Percentiles rank a stretch among this genome's conserved stretches.
These are phyloP conservation scores for Hansenula lynferdii DNA, from an alignment of 1,139 yeast genomes.

Conservation along the genomic window DNA sequence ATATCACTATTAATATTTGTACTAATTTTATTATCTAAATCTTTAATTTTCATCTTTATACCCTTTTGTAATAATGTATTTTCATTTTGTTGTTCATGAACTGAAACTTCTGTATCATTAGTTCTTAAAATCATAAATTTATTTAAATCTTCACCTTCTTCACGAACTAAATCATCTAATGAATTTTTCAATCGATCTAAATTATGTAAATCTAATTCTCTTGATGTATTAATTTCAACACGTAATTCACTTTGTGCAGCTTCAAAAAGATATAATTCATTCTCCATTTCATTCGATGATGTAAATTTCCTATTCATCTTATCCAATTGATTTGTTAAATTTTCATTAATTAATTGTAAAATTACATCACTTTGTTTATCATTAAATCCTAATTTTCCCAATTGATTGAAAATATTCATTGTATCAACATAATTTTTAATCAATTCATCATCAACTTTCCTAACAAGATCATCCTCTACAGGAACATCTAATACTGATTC, in stretches of 20 bases:
- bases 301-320: constrained; percentile 56
- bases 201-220: constrained; percentile 70
- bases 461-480: neutral
- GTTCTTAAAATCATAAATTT: constrained; percentile 57
- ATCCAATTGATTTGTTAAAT: constrained; percentile 49
- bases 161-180: constrained; percentile 66
- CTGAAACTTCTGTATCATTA: constrained; percentile 78
- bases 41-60: constrained; percentile 71
- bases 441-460: constrained; percentile 1
- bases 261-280: constrained; percentile 82
- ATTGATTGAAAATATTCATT: constrained; percentile 22
- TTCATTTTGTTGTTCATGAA: constrained; percentile 83
- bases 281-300: constrained; percentile 70
- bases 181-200: constrained; percentile 62
- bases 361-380: constrained; percentile 49
- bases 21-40: constrained; percentile 78
- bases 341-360: constrained; percentile 43
- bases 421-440: constrained; percentile 27
- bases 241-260: constrained; percentile 88
- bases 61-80: constrained; percentile 73
- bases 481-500: neutral
- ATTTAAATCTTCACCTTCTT: constrained; percentile 72
- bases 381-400: constrained; percentile 36
- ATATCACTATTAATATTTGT: constrained; percentile 79
- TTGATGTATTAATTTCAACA: constrained; percentile 69